Base-by-base conservation (phyloP, 2,329 filamentous ascomycete genomes). In the Ampelomyces quisqualis region DNA sequence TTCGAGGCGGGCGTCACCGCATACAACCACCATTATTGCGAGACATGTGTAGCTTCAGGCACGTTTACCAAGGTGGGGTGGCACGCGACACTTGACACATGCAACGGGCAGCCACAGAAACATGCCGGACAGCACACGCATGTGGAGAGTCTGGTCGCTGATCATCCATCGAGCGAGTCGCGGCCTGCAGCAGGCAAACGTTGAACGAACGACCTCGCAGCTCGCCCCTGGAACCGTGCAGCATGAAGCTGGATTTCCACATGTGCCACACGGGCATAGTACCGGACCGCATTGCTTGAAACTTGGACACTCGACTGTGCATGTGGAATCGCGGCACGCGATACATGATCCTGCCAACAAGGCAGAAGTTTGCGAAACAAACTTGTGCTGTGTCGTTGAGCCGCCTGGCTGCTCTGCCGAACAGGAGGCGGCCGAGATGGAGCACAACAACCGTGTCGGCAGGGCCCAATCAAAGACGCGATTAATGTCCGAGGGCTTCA, bases 31-130 rank as follows among this genome's bases (percentile, higher is more conserved):
- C 13, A 31, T 30, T 37, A n/a, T 38, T 34, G 30, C 49, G 54
- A 58, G 37, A 61, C 57, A 38, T 20, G 33, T 20, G 14, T 34
- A 40, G 57, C 55, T 31, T 58, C 56, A 61, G 34, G 45, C 21
- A 37, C 51, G 55, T 56, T 58, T 53, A 43, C 48, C 41, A 40
- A 33, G 38, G 27, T 36, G 26, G 22, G 30, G 29, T 32, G 28
- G 39, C 47, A 40, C 47, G 32, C 41, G 39, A 51, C 49, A 46
- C 27, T 23, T 24, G 34, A 30, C 23, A 27, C 28, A 26, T 15
- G 4, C 20, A 14, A 19, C 19, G 15, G 10, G 26, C 15, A 5
- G 26, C 26, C 26, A 17, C 13, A 19, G 22, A 36, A 36, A 30
- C 34, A 22, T 38, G 34, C 34, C 23, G 34, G 34, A 23, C 23